A percentile compares a stretch with the other conserved stretches of the same genome.
phyloP scores from a whole-genome alignment of 75 land plant genomes.

The Larix kaempferi region DNA sequence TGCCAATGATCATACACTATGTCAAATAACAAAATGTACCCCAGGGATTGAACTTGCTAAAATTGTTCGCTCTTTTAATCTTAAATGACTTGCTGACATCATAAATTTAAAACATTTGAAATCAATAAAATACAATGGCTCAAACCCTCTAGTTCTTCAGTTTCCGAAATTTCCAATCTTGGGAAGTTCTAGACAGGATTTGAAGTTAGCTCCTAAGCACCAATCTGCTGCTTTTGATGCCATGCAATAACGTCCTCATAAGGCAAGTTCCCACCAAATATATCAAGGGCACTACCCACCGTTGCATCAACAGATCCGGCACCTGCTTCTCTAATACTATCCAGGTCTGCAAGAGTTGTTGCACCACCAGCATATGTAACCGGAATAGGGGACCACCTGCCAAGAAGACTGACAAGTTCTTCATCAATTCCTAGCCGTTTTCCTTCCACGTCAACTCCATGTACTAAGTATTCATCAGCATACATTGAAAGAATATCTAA shows the following conservation, averaged over 20 bases:
- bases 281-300: conserved; percentile 93
- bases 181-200: too few species aligned
- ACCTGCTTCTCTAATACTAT: conserved; percentile 74
- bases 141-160: too few species aligned
- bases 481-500: conserved; percentile 64
- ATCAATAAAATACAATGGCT: too few species aligned
- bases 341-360: conserved; percentile 70
- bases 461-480: conserved; percentile 96
- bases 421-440: conserved; percentile 41
- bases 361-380: conserved; percentile 99
- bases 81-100: too few species aligned
- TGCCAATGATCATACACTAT: too few species aligned
- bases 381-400: conserved; percentile 38
- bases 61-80: too few species aligned
- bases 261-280: conserved; percentile 84
- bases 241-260: conserved; percentile 84
- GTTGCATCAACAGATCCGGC: conserved; percentile 87
- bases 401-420: too few species aligned
- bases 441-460: conserved; percentile 99
- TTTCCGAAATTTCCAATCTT: too few species aligned
- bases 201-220: too few species aligned
- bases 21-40: too few species aligned
- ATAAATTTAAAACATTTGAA: too few species aligned
- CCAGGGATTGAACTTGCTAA: too few species aligned
- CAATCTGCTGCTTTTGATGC: conserved; percentile 49